phyloP scores from a whole-genome alignment of 768 basidiomycete genomes.

The Leucocoprinus birnbaumii region DNA sequence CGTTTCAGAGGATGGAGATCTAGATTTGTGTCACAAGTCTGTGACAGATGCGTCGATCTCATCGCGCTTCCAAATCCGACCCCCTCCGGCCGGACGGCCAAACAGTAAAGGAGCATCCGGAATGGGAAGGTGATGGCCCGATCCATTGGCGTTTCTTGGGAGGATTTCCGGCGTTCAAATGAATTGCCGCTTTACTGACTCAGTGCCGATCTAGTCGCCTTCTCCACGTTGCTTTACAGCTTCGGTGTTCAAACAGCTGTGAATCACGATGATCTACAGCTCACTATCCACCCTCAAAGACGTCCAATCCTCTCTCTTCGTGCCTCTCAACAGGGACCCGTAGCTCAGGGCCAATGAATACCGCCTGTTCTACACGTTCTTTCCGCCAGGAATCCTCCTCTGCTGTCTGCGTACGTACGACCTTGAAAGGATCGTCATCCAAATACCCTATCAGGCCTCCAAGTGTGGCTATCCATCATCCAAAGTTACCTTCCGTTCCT shows the following conservation, averaged over 20 bases:
- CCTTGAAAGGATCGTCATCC: constrained; percentile 9
- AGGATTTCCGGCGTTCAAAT: constrained; percentile 12
- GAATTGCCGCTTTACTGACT: constrained; percentile 11
- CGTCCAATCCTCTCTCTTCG: neutral
- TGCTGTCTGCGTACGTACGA: constrained; percentile 3
- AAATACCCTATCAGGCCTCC: constrained; percentile 8
- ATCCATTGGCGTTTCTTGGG: neutral
- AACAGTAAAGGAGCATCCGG: constrained; percentile 3
- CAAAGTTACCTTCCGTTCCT: constrained; percentile 4
- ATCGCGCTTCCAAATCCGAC: constrained; percentile 3
- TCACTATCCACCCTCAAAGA: neutral
- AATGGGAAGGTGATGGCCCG: constrained; percentile 10
- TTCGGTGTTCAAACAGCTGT: constrained; percentile 18
- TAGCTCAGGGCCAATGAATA: constrained; percentile 3
- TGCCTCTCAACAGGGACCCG: neutral
- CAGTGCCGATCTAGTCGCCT: constrained; percentile 23
- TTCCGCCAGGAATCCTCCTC: neutral
- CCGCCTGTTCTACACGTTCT: constrained; percentile 3
- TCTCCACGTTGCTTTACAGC: constrained; percentile 10
- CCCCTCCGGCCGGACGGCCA: constrained; percentile 10
- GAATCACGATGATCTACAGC: constrained; percentile 11
- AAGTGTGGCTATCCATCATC: constrained; percentile 8
- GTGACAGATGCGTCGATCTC: constrained; percentile 12
- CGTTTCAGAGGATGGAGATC: constrained; percentile 7
- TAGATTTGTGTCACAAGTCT: constrained; percentile 3